phyloP scores from a whole-genome alignment of 257 asterid species.

The Przewalskia tangutica region DNA sequence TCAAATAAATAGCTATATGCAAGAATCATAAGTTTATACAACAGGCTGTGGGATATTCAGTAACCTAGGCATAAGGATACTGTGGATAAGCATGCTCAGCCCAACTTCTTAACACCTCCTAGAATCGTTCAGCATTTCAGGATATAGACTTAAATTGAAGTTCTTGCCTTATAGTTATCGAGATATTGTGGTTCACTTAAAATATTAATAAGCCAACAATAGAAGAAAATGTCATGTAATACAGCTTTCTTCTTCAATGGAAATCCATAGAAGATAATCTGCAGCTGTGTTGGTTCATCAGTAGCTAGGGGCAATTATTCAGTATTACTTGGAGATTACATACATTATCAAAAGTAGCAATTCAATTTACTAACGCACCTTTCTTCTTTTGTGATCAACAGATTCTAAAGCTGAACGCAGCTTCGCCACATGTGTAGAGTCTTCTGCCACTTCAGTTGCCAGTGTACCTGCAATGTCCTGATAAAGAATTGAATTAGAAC shows the following conservation, averaged over 20 bases:
- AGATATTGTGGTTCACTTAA: neutral
- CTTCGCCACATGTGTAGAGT: conserved; percentile 85
- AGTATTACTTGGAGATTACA: neutral
- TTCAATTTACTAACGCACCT: conserved; percentile 32
- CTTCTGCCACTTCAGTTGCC: conserved; percentile 93
- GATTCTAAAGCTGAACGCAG: conserved; percentile 97
- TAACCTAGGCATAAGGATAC: neutral
- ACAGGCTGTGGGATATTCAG: neutral
- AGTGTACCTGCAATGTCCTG: conserved; percentile 98
- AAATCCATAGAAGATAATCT: neutral
- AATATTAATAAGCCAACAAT: neutral
- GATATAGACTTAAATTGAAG: neutral
- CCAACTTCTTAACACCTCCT: neutral
- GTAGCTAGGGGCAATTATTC: neutral
- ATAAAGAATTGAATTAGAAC: conserved; percentile 6
- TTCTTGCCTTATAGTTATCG: neutral
- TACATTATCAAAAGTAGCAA: neutral
- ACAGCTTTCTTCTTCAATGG: neutral
- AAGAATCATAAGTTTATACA: neutral
- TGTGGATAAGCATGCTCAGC: neutral
- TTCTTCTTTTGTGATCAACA: conserved; percentile 96
- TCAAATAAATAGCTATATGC: neutral
- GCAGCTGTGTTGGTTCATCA: neutral
- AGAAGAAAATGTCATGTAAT: neutral
- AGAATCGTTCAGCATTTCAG: neutral